phyloP scores from a whole-genome alignment of 1,284 basidiomycete species.

The Pisolithus thermaeus region DNA sequence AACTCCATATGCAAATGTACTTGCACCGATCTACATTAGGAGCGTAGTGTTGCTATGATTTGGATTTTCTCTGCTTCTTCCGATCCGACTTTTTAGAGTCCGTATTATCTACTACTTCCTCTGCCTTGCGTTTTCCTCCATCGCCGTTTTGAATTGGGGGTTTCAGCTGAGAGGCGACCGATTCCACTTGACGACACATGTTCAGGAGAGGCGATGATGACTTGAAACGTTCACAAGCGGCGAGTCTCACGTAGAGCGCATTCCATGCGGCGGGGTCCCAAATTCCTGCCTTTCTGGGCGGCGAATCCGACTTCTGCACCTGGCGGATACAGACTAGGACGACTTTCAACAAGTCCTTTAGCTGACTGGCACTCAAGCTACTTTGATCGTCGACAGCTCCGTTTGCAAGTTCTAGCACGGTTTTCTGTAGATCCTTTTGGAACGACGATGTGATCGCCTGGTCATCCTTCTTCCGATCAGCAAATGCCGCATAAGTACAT shows the following conservation, averaged over 20 bases:
- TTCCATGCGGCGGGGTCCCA: slow-evolving; percentile 46
- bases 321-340: slow-evolving; percentile 63
- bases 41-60: slow-evolving; percentile 16
- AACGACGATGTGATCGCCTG: slow-evolving; percentile 43
- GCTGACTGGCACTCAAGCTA: slow-evolving; percentile 56
- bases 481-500: neutral
- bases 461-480: slow-evolving; percentile 18
- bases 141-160: slow-evolving; percentile 5
- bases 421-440: slow-evolving; percentile 38
- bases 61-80: slow-evolving; percentile 48
- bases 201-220: slow-evolving; percentile 39
- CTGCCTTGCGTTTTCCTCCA: slow-evolving; percentile 39
- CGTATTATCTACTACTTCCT: slow-evolving; percentile 24
- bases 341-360: slow-evolving; percentile 80
- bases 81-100: slow-evolving; percentile 41
- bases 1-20: slow-evolving; percentile 14
- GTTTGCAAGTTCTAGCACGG: slow-evolving; percentile 47
- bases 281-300: slow-evolving; percentile 5
- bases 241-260: slow-evolving; percentile 32
- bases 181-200: slow-evolving; percentile 45
- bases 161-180: slow-evolving; percentile 12
- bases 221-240: slow-evolving; percentile 39
- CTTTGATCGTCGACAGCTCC: slow-evolving; percentile 45
- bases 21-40: slow-evolving; percentile 1
- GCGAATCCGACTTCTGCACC: slow-evolving; percentile 40